Conservation (phyloP, 164 flowering plant genomes). For the Vitis rotundifolia region DNA sequence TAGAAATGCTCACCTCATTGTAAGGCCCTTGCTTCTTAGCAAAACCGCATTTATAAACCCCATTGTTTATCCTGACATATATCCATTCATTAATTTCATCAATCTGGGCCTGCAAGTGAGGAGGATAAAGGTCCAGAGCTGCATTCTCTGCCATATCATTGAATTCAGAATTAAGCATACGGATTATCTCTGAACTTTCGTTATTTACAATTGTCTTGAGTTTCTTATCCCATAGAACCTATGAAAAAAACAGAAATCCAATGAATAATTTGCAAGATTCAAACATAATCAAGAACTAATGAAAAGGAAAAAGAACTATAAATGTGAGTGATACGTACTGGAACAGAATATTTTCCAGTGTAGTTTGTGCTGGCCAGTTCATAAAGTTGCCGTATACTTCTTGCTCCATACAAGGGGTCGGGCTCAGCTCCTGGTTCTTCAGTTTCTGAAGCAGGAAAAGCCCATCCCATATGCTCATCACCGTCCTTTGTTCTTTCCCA, state of each 20-base stretch:
- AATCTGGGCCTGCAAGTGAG: constrained; percentile 59
- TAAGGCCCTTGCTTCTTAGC: constrained; percentile 87
- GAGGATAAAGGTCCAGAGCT: constrained; percentile 78
- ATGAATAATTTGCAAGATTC: too few relatives aligned
- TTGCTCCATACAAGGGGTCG: constrained; percentile 76
- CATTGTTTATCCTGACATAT: constrained; percentile 78
- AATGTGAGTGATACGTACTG: constrained; percentile 46
- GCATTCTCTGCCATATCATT: constrained; percentile 80
- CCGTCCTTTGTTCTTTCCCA: constrained; percentile 84
- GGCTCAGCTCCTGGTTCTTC: constrained; percentile 87
- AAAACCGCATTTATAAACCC: constrained; percentile 95
- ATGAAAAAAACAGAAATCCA: not conserved
- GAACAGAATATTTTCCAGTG: constrained; percentile 88
- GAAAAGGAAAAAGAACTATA: not conserved
- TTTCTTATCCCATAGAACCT: constrained; percentile 98
- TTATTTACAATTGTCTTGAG: constrained; percentile 84
- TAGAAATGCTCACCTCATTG: constrained; percentile 56
- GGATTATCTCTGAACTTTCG: constrained; percentile 89
- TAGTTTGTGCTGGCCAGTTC: constrained; percentile 86
- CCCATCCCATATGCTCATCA: constrained; percentile 98
- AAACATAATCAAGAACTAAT: too few relatives aligned
- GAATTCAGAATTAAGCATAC: constrained; percentile 89
- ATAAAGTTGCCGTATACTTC: constrained; percentile 70
- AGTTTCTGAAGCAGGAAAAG: constrained; percentile 61
- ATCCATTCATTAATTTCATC: constrained; percentile 83